Evolutionary conservation across 2,329 filamentous ascomycete species (phyloP).

Genomic region (Fusarium abutilonis): DNA sequence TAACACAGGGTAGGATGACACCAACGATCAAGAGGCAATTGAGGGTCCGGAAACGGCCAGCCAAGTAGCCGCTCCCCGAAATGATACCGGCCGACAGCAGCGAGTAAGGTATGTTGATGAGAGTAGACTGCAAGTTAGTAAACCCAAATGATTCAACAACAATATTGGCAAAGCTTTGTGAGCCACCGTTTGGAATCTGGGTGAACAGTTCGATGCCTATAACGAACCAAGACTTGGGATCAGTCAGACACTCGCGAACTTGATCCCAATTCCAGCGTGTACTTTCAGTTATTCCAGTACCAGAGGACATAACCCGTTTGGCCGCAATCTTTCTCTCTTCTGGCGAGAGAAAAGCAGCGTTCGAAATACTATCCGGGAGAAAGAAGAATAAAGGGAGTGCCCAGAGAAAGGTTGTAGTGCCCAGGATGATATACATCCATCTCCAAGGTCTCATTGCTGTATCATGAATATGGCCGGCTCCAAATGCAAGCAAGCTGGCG

Average conservation of each 20-base stretch:
- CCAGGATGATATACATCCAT: constrained; percentile 68
- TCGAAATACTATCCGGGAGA: constrained; percentile 64
- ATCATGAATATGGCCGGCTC: constrained; percentile 62
- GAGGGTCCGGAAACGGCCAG: constrained; percentile 60
- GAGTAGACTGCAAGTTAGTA: constrained; percentile 62
- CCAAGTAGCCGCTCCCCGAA: constrained; percentile 59
- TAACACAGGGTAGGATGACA: constrained; percentile 61
- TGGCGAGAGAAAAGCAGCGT: constrained; percentile 65
- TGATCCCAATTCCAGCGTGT: constrained; percentile 62
- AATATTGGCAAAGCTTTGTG: constrained; percentile 67
- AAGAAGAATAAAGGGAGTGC: constrained; percentile 58
- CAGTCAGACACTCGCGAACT: constrained; percentile 61
- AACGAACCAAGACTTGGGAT: constrained; percentile 70
- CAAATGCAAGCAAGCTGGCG: constrained; percentile 63
- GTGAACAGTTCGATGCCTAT: constrained; percentile 62
- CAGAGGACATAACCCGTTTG: constrained; percentile 59
- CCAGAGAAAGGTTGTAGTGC: constrained; percentile 61
- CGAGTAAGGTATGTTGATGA: constrained; percentile 69
- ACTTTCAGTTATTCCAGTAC: constrained; percentile 62
- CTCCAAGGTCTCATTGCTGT: constrained; percentile 59
- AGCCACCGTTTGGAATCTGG: constrained; percentile 71
- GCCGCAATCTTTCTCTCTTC: constrained; percentile 61
- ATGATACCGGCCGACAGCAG: constrained; percentile 61
- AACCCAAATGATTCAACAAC: constrained; percentile 67
- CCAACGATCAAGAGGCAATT: constrained; percentile 63